These are phyloP conservation scores for Naumovozyma baii DNA, from an alignment of 805 yeast species.

Conservation along the genomic window DNA sequence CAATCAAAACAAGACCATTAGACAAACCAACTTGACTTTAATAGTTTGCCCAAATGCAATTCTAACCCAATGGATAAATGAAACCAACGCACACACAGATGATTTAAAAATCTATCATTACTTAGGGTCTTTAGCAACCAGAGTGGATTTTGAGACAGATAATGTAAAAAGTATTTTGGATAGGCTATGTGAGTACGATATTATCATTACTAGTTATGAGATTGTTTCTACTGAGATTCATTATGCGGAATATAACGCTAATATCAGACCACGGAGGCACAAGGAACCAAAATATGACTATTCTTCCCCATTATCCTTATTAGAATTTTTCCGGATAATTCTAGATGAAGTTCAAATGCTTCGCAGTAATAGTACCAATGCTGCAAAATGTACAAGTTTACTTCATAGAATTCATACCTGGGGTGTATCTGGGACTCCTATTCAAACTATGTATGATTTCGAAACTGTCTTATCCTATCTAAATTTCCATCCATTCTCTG, in stretches of 20 bases:
- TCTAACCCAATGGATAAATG: slow-evolving; percentile 77
- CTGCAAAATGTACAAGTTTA: slow-evolving; percentile 69
- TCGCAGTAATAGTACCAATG: slow-evolving; percentile 54
- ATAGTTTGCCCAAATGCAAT: slow-evolving; percentile 83
- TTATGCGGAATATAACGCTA: slow-evolving; percentile 62
- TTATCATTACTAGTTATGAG: slow-evolving; percentile 71
- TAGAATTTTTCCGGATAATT: slow-evolving; percentile 83
- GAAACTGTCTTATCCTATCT: slow-evolving; percentile 62
- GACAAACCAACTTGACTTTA: slow-evolving; percentile 57
- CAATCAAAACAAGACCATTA: slow-evolving; percentile 18
- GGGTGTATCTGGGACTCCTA: slow-evolving; percentile 97
- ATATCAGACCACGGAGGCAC: slow-evolving; percentile 27
- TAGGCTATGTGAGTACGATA: slow-evolving; percentile 53
- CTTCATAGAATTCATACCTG: slow-evolving; percentile 84
- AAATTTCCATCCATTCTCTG: slow-evolving; percentile 54
- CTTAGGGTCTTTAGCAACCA: slow-evolving; percentile 41
- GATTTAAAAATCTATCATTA: slow-evolving; percentile 53
- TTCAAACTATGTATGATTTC: slow-evolving; percentile 58
- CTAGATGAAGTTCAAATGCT: slow-evolving; percentile 95
- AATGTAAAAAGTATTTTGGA: slow-evolving; percentile 35
- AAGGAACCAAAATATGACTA: slow-evolving; percentile 37
- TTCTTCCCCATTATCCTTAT: slow-evolving; percentile 70
- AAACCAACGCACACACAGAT: slow-evolving; percentile 40
- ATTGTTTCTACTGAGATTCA: slow-evolving; percentile 68
- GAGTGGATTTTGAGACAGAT: slow-evolving; percentile 15